Base-by-base conservation (phyloP, 2,329 filamentous ascomycete genomes). In the Scorias spongiosa region DNA sequence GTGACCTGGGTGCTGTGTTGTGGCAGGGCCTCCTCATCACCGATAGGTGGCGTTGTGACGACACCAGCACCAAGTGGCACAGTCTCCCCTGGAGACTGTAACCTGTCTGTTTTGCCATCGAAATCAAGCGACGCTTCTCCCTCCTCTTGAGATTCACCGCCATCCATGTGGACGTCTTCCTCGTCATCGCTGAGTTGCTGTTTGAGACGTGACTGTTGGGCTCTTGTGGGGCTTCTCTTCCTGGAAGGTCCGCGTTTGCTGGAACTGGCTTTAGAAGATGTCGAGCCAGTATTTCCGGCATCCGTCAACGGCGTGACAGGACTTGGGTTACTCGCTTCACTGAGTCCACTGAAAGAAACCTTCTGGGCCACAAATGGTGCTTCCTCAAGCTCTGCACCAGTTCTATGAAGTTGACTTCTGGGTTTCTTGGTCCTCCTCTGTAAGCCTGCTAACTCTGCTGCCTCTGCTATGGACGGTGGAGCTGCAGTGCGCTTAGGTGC, bases 1-100 rank as follows among this genome's bases (percentile, higher is more conserved):
- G 12, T 12, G 3, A 12, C 12, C 40, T 39, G 42, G 34, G 36
- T 41, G 40, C 42, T 44, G 15, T 36, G 38, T 14, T 42, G 51
- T 47, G 18, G 36, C 49, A 82, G 80, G 10, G 76, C 63, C 48
- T 87, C 82, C 17, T 78, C 75, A 49, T 87, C 84, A 8, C 76
- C 81, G 50, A 86, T 77, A 6, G 83, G 83, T 28, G 84, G 83
- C 9, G 84, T 86, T 42, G 83, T 80, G 54, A 82, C 50, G 15
- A 46, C 45, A 32, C 41, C 32, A 15, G 29, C 11, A 32, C n/a
- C 40, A 81, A 29, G 75, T 66, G 10, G 76, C 78, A 76, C 72
- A 54, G 71, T 76, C 26, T 64, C 70, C 6, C 14, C 29, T 42
- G 10, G 10, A 17, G 10, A n/a, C 11, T 10, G 12, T 9, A 15